A percentile compares a stretch with the other conserved stretches of the same genome.
These are phyloP conservation scores for Mycena vitilis DNA, from an alignment of 768 basidiomycete genomes.

Conservation along the genomic window DNA sequence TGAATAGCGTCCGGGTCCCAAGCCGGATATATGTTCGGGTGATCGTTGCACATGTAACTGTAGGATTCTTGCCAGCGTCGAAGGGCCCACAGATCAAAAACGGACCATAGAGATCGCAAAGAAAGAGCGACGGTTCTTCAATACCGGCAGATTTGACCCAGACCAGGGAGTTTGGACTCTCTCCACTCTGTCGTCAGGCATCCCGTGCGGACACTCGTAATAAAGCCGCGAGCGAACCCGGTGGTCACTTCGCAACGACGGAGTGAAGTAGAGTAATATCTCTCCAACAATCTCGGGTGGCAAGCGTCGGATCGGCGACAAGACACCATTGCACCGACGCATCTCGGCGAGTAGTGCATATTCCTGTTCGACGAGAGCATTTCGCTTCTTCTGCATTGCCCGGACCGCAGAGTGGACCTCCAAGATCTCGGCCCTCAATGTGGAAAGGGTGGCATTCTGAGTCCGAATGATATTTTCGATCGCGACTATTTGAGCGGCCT, in stretches of 20 bases:
- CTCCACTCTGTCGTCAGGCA: too few species aligned
- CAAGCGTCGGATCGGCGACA: slow-evolving; percentile 38
- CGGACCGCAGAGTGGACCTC: not conserved
- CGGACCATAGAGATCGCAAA: slow-evolving; percentile 6
- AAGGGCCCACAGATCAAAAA: not conserved
- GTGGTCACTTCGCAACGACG: slow-evolving; percentile 38
- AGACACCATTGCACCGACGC: not conserved
- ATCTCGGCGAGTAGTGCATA: not conserved
- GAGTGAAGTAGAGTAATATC: slow-evolving; percentile 67
- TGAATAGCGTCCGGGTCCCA: too few species aligned
- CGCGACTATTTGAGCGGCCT: not conserved
- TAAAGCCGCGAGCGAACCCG: not conserved
- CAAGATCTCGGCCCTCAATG: not conserved
- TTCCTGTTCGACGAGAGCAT: not conserved
- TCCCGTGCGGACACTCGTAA: not conserved
- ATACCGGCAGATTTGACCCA: slow-evolving; percentile 4
- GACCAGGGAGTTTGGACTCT: slow-evolving; percentile 8
- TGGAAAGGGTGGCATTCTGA: not conserved
- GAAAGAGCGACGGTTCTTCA: slow-evolving; percentile 18
- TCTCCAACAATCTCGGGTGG: slow-evolving; percentile 72
- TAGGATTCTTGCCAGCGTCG: too few species aligned
- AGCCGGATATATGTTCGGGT: too few species aligned
- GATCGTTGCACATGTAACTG: not conserved
- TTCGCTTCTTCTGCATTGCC: too few species aligned
- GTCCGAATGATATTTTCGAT: not conserved